phyloP scores from a whole-genome alignment of 768 basidiomycete genomes.

The Lentinula sp. region DNA sequence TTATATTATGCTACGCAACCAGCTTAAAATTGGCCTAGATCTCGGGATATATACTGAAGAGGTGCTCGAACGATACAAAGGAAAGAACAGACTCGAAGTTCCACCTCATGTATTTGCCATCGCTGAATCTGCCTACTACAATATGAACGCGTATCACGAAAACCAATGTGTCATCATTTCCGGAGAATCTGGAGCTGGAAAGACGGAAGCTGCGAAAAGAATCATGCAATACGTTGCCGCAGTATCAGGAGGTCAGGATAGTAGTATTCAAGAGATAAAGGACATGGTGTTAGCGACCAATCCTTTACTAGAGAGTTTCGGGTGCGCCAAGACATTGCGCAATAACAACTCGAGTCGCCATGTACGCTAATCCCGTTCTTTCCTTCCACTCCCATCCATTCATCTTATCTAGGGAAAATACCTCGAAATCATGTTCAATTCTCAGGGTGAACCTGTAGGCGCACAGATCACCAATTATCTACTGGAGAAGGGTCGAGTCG shows the following conservation, averaged over 20 bases:
- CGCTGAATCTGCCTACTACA: conserved; percentile 96
- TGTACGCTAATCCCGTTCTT: conserved; percentile 45
- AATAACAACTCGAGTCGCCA: conserved; percentile 99
- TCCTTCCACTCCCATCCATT: conserved; percentile 6
- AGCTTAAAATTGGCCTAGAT: conserved; percentile 41
- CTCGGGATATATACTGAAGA: conserved; percentile 97
- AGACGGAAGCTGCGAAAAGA: conserved; percentile 97
- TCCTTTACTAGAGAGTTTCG: conserved; percentile 94
- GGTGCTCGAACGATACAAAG: conserved; percentile 76
- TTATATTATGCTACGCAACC: neutral
- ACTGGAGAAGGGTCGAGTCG: conserved; percentile 93
- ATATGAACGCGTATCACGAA: conserved; percentile 99
- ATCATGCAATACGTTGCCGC: conserved; percentile 99
- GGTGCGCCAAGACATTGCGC: conserved; percentile 96
- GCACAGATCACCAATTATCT: conserved; percentile 99
- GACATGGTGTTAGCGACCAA: conserved; percentile 99
- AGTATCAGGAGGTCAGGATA: conserved; percentile 83
- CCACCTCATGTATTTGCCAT: conserved; percentile 98
- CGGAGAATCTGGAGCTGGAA: conserved; percentile 97
- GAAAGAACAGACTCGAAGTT: conserved; percentile 97
- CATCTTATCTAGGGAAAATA: conserved; percentile 79
- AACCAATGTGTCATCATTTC: conserved; percentile 99
- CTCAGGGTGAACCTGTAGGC: conserved; percentile 87
- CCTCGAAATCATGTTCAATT: conserved; percentile 98
- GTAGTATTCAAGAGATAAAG: conserved; percentile 95